phyloP scores from a whole-genome alignment of 2,329 filamentous ascomycete species.

The Pseudogymnoascus sp. region DNA sequence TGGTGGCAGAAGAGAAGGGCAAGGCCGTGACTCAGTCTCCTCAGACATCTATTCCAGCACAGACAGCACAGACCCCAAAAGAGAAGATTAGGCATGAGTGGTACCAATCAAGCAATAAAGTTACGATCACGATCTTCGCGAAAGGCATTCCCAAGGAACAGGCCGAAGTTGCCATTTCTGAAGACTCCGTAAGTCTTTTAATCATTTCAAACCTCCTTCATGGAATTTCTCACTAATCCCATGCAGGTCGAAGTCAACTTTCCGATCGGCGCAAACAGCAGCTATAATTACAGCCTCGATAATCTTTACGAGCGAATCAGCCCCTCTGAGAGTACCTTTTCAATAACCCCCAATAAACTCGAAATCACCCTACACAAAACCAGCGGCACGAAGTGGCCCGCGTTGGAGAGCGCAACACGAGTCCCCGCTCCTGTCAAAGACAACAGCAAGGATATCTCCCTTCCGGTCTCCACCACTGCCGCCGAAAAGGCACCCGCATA shows the following conservation, averaged over 20 bases:
- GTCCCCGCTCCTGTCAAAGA: constrained; percentile 6
- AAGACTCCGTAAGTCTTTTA: constrained; percentile 19
- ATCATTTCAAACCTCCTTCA: constrained; percentile 11
- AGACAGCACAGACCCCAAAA: constrained; percentile 35
- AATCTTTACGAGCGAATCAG: constrained; percentile 63
- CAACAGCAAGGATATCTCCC: constrained; percentile 10
- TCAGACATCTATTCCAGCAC: constrained; percentile 7
- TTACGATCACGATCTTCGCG: constrained; percentile 58
- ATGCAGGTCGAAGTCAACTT: constrained; percentile 49
- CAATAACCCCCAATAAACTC: constrained; percentile 69
- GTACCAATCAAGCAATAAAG: constrained; percentile 55
- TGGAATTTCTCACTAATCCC: constrained; percentile 15
- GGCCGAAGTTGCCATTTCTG: constrained; percentile 38
- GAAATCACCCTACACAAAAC: constrained; percentile 68
- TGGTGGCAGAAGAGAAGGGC: constrained; percentile 11
- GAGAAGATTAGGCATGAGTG: constrained; percentile 61
- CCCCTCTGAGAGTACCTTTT: constrained; percentile 49
- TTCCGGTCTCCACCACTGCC: background rate
- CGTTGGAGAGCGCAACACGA: constrained; percentile 19
- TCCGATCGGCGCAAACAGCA: constrained; percentile 40
- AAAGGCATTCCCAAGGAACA: constrained; percentile 55
- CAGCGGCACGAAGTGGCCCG: constrained; percentile 37
- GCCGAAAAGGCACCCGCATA: constrained; percentile 43
- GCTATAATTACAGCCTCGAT: constrained; percentile 55
- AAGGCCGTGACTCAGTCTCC: constrained; percentile 10